phyloP scores from a whole-genome alignment of 352 stramenopile species.

The Pythium rishiriense region DNA sequence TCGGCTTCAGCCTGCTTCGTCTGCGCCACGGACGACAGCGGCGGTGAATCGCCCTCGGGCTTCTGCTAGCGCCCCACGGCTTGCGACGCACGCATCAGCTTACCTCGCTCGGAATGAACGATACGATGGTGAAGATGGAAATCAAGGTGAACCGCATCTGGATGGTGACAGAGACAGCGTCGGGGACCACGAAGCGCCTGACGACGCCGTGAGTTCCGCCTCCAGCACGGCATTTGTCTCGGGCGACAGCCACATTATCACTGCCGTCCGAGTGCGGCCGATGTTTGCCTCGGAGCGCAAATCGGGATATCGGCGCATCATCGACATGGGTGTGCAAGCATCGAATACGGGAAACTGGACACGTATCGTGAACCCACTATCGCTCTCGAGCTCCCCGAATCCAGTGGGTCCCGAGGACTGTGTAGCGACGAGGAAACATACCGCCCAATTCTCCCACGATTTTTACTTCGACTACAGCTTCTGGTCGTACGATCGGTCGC shows the following conservation, averaged over 20 bases:
- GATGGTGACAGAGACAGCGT: slow-evolving; percentile 5
- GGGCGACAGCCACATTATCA: slow-evolving; percentile 49
- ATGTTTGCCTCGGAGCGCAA: slow-evolving; percentile 71
- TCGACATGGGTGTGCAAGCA: slow-evolving; percentile 51
- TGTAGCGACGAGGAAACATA: not conserved
- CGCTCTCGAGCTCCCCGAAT: slow-evolving; percentile 27
- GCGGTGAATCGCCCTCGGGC: not conserved
- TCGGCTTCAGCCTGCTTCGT: slow-evolving; percentile 1
- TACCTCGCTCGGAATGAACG: not conserved
- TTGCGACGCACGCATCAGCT: not conserved
- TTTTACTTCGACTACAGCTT: slow-evolving; percentile 75
- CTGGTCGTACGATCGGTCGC: slow-evolving; percentile 61
- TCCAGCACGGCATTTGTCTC: slow-evolving; percentile 25
- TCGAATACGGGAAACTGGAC: slow-evolving; percentile 37
- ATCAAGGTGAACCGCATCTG: slow-evolving; percentile 18
- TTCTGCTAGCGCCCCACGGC: not conserved
- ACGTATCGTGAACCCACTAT: slow-evolving; percentile 59
- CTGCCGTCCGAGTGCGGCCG: slow-evolving; percentile 65
- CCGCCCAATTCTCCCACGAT: slow-evolving; percentile 61
- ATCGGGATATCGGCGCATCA: slow-evolving; percentile 49
- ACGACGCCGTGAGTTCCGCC: slow-evolving; percentile 26
- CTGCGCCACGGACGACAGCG: not conserved
- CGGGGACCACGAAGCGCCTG: slow-evolving; percentile 1
- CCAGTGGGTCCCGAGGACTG: not conserved
- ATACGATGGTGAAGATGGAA: slow-evolving; percentile 11